Evolutionary conservation across 139 green algal species (phyloP).

Genomic region (Asterochloris sp.): DNA sequence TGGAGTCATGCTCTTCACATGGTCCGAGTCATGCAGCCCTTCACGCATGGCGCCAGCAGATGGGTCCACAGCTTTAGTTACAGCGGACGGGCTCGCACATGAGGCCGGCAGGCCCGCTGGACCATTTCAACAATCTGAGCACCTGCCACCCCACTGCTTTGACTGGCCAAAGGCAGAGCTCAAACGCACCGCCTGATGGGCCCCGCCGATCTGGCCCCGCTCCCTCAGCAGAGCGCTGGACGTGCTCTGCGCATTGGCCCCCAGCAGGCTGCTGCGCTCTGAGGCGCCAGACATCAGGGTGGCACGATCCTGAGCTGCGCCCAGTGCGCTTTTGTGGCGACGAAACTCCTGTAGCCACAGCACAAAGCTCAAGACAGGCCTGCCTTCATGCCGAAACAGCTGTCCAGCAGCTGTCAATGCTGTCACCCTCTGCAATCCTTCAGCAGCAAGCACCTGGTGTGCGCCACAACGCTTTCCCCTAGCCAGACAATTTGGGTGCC

Average conservation of each 20-base stretch:
- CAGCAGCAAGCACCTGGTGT: not conserved
- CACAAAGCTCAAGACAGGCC: not conserved
- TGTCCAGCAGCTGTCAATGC: not conserved
- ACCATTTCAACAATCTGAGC: no score
- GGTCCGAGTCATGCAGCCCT: not conserved
- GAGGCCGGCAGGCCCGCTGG: no score
- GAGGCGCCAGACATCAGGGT: constrained; percentile 59
- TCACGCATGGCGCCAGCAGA: not conserved
- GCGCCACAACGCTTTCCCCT: not conserved
- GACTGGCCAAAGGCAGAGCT: not conserved
- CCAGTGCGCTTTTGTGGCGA: constrained; percentile 58
- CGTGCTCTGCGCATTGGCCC: constrained; percentile 17
- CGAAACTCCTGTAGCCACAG: constrained; percentile 67
- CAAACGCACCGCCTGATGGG: constrained; percentile 25
- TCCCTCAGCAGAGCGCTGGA: constrained; percentile 76
- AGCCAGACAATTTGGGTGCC: not conserved
- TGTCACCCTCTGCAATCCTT: not conserved
- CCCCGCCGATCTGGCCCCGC: constrained; percentile 52
- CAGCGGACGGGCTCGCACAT: no score
- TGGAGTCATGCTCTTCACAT: not conserved
- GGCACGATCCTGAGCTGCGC: constrained; percentile 60
- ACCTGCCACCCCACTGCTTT: not conserved
- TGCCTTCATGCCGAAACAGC: not conserved
- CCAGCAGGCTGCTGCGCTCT: not conserved
- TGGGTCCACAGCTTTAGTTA: not conserved